Base-by-base conservation (phyloP, 2,329 filamentous ascomycete species). In the Simplicillium sp. region DNA sequence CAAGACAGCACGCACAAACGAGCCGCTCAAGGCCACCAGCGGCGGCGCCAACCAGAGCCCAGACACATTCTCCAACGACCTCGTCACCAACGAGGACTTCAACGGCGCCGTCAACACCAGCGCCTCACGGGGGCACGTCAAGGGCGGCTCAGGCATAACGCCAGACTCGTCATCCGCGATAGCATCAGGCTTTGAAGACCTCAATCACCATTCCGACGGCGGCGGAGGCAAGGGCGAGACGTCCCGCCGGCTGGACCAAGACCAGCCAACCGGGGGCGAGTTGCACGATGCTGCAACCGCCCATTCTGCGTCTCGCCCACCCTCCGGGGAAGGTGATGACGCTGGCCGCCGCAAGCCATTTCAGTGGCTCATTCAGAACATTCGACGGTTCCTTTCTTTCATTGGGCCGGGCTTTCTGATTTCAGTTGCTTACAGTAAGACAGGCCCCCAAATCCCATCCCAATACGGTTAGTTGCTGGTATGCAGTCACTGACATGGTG, bases 371-470 rank as follows among this genome's bases (percentile, higher is more conserved):
- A 44, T 40, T 25, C 37, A 36, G 31, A 13, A 14, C 1, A 14
- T 44, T 7, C 15, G 33, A 18, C 38, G 35, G 37, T 44, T 40
- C 29, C 31, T 29, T 32, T 40, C 37, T 14, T 44, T 84, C 57
- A 60, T 84, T 37, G 81, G 81, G 1, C 80, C 81, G 9, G 81
- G 81, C 2, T 82, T 84, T 53, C 76, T 85, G 59, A 66, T 77
- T 29, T 66, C 73, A 5, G 73, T 77, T 31, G 73, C 73, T 3
- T 77, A 77, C 55, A 77, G 69, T 72, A 55, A 49, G 68, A 58
- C 5, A 4, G 28, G 2, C 11, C 16, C 13, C 28, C 18, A 11
- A 28, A 9, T 11, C 13, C 14, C 34, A 12, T 29, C 36, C 28
- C 31, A 35, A 31, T 38, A 4, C 16, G 5, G 6, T 25, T 25